A percentile compares a stretch with the other conserved stretches of the same genome.
phyloP scores from a whole-genome alignment of 2,329 filamentous ascomycete genomes.

The Penicillium digitatum region DNA sequence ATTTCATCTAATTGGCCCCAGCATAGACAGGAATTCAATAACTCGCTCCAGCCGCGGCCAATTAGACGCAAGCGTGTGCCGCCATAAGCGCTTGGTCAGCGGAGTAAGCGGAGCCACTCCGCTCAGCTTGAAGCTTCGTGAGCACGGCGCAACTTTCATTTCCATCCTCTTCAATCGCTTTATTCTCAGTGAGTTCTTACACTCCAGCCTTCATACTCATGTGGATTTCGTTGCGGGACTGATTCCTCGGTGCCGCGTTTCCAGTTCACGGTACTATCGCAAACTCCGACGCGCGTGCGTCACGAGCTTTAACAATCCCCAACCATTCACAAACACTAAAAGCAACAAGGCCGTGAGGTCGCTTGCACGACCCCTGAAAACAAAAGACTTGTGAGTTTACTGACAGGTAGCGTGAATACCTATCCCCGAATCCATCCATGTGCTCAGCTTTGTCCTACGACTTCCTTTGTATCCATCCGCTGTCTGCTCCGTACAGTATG shows the following conservation, averaged over 20 bases:
- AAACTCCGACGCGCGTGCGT: constrained; percentile 5
- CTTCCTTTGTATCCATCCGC: background rate
- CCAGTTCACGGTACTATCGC: background rate
- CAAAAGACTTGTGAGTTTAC: background rate
- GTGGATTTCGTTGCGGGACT: background rate
- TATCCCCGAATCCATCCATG: background rate
- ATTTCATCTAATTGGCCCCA: background rate
- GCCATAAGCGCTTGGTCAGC: constrained; percentile 6
- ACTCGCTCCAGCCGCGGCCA: background rate
- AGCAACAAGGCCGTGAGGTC: background rate
- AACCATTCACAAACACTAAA: background rate
- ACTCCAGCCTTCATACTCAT: background rate
- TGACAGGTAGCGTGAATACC: background rate
- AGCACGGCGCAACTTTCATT: background rate
- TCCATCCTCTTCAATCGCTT: background rate
- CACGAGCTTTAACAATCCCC: background rate
- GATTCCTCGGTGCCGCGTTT: background rate
- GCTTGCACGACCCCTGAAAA: background rate
- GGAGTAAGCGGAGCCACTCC: constrained; percentile 6
- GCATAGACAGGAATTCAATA: background rate
- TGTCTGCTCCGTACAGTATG: background rate
- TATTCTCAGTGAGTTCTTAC: background rate
- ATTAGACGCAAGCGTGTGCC: constrained; percentile 1
- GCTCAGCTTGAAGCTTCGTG: constrained; percentile 4
- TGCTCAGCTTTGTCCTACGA: background rate